Evolutionary conservation across 2,329 filamentous ascomycete genomes (phyloP).

Genomic region (Neophaeococcomyces mojaviensis): DNA sequence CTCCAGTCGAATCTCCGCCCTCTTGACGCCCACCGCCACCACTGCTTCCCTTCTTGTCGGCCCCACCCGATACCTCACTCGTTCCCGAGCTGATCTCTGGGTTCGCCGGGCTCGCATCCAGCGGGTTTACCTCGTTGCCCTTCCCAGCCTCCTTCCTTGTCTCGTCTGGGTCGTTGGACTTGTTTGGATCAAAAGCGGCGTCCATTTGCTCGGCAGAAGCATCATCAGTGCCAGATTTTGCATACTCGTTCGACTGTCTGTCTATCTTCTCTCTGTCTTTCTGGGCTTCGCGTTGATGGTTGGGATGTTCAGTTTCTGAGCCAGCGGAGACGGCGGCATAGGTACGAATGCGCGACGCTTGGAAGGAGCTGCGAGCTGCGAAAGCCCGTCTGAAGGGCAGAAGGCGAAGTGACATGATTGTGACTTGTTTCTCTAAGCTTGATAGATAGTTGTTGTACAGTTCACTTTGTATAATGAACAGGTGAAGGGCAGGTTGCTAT

Average conservation of each 20-base stretch:
- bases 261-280: slow-evolving; percentile 55
- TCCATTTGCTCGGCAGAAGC: slow-evolving; percentile 49
- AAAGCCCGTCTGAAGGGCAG: slow-evolving; percentile 5
- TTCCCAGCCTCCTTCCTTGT: slow-evolving; percentile 42
- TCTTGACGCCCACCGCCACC: slow-evolving; percentile 33
- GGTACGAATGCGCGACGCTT: neutral
- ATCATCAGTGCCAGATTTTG: slow-evolving; percentile 59
- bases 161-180: slow-evolving; percentile 56
- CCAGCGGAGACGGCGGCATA: neutral
- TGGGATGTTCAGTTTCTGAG: slow-evolving; percentile 5
- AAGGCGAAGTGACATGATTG: slow-evolving; percentile 1
- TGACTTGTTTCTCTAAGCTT: neutral
- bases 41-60: slow-evolving; percentile 33
- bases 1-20: slow-evolving; percentile 29
- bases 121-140: slow-evolving; percentile 39
- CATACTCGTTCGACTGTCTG: slow-evolving; percentile 59
- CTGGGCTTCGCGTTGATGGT: slow-evolving; percentile 15
- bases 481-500: too few relatives aligned
- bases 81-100: slow-evolving; percentile 47
- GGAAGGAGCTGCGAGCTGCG: neutral
- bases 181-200: slow-evolving; percentile 61
- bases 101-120: slow-evolving; percentile 57
- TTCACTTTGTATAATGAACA: too few relatives aligned
- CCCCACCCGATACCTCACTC: slow-evolving; percentile 36
- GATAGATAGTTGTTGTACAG: neutral